Percentiles rank a stretch among this genome's conserved stretches.
phyloP scores from a whole-genome alignment of 1,139 yeast species.

The Zygoascus hellenicus region DNA sequence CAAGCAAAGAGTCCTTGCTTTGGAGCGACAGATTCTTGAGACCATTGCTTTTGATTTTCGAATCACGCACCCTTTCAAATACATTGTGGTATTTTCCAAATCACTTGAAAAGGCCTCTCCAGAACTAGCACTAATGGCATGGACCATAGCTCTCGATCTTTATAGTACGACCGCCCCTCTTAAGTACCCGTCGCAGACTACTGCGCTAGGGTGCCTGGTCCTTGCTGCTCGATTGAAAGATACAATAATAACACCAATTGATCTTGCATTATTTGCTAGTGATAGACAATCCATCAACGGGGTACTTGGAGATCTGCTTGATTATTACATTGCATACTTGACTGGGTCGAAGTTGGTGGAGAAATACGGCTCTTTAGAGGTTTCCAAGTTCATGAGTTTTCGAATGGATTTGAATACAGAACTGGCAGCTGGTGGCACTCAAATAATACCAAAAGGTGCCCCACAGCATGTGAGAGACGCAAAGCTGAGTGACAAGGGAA shows the following conservation, averaged over 20 bases:
- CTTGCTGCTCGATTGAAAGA: constrained; percentile 42
- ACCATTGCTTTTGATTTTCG: constrained; percentile 72
- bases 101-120: constrained; percentile 35
- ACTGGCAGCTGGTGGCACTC: constrained; percentile 5
- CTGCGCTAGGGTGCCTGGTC: constrained; percentile 62
- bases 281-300: constrained; percentile 45
- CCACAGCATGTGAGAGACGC: constrained; percentile 23
- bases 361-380: constrained; percentile 11
- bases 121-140: constrained; percentile 43
- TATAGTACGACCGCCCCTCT: constrained; percentile 67
- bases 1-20: constrained; percentile 22
- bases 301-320: constrained; percentile 56
- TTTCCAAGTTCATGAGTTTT: constrained; percentile 19
- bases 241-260: constrained; percentile 24
- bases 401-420: constrained; percentile 23
- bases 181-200: constrained; percentile 72
- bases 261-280: constrained; percentile 21
- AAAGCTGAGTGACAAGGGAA: constrained; percentile 24
- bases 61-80: constrained; percentile 57
- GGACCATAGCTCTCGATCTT: constrained; percentile 72
- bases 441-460: constrained; percentile 1
- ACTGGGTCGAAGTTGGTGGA: constrained; percentile 18
- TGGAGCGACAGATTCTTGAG: constrained; percentile 70
- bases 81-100: constrained; percentile 63
- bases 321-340: constrained; percentile 37